Evolutionary conservation across 257 asterid genomes (phyloP), one percentile per base, ranked within the genome.

Genomic region (Ophiorrhiza pumila): DNA sequence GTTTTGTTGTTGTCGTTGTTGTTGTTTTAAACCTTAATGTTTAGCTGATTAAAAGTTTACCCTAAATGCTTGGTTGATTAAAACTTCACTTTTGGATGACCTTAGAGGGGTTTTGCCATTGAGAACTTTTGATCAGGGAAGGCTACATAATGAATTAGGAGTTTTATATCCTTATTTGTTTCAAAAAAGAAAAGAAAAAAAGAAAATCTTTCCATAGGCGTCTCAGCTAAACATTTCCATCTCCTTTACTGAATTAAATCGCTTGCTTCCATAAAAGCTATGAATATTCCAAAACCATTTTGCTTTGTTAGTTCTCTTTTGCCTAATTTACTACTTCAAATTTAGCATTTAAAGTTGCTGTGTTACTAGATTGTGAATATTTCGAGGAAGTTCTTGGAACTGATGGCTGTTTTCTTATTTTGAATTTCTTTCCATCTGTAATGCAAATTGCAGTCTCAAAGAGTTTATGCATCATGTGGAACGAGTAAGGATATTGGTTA

Each of bases 131-230:
- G 14, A 25, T 27, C 14, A 42, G 14, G 0, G 71, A 46, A 67
- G 39, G 23, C 59, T 56, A 12, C 22, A 3, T 4, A 0, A 31
- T 10, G 46, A 53, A 34, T 47, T 32, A 32, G 39, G 27, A 68
- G 29, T 49, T n/a, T 68, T 9, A 58, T 29, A 67, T 46, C 52
- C 59, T 67, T 61, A 17, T 34, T 59, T 34, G 67, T 61, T 10
- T 61, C 2, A 17, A 47, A 47, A 47, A 0, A 17, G n/a, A n/a
- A n/a, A n/a, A n/a, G n/a, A n/a, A n/a, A n/a, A n/a, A n/a, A n/a
- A 7, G 13, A 65, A 46, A 11, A 45, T 27, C 57, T 68, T 49
- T 34, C 49, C 73, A 31, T 35, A 22, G 3, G n/a, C 59, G 37
- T n/a, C 31, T 50, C 14, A 50, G 73, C 49, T 35, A 39, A 34